Conservation (phyloP, 2,329 filamentous ascomycete species). For the Fusarium camptoceras region DNA sequence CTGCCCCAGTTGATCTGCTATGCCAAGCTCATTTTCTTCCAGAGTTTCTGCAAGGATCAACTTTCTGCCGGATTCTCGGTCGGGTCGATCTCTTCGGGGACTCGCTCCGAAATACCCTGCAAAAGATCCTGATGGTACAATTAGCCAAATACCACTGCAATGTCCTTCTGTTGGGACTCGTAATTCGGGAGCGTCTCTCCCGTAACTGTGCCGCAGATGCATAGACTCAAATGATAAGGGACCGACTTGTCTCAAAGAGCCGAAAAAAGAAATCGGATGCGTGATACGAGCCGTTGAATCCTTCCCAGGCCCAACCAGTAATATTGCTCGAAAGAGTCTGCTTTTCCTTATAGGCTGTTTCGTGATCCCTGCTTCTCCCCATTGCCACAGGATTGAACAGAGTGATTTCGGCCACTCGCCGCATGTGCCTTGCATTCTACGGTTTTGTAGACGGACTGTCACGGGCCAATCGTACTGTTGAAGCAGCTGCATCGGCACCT, state of each 20-base stretch:
- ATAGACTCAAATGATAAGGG: not conserved
- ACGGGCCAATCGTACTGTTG: not conserved
- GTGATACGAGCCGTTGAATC: not conserved
- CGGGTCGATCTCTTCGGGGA: conserved; percentile 10
- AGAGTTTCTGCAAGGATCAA: not conserved
- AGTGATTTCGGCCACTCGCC: not conserved
- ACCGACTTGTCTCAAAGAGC: not conserved
- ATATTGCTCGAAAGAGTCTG: not conserved
- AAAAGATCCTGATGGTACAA: not conserved
- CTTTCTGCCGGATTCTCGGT: not conserved
- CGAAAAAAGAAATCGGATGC: not conserved
- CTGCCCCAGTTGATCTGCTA: not conserved
- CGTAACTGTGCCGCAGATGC: conserved; percentile 7
- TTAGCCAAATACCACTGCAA: not conserved
- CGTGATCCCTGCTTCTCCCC: not conserved
- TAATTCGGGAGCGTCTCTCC: not conserved
- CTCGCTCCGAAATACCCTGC: conserved; percentile 1
- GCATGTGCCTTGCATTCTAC: not conserved
- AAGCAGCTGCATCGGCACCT: not conserved
- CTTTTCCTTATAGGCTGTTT: not conserved
- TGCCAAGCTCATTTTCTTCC: not conserved
- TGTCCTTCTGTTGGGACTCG: not conserved
- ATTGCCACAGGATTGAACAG: not conserved
- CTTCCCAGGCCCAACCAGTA: not conserved
- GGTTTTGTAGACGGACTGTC: not conserved